These are phyloP conservation scores for Crithidia thermophila DNA, from an alignment of 208 protist species.

Conservation along the genomic window DNA sequence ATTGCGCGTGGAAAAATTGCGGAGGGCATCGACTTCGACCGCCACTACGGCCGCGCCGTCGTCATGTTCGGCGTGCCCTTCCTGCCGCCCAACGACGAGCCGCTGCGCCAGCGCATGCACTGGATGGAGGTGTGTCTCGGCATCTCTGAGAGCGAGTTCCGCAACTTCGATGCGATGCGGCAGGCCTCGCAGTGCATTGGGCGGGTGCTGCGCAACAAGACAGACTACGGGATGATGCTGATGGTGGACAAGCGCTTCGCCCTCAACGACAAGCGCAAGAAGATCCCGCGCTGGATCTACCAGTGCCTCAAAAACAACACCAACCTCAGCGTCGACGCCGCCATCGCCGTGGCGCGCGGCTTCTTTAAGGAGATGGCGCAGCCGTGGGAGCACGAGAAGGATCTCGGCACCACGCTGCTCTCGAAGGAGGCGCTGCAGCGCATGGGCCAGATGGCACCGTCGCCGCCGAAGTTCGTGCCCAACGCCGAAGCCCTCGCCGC, in stretches of 20 bases:
- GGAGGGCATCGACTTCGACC: conserved; percentile 99
- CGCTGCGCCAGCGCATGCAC: conserved; percentile 95
- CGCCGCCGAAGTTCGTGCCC: conserved; percentile 19
- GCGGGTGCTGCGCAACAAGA: conserved; percentile 98
- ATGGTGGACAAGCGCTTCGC: conserved; percentile 98
- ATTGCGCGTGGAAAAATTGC: conserved; percentile 98
- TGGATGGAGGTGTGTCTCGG: conserved; percentile 96
- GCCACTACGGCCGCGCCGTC: conserved; percentile 96
- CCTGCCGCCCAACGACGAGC: conserved; percentile 91
- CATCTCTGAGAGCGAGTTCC: conserved; percentile 97
- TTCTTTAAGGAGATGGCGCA: conserved; percentile 98
- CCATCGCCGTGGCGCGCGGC: conserved; percentile 82
- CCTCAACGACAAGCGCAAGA: conserved; percentile 94
- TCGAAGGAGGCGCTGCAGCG: conserved; percentile 47
- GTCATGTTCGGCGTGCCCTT: conserved; percentile 99
- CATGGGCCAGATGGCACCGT: conserved; percentile 44
- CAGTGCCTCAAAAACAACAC: conserved; percentile 91
- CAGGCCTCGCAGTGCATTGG: conserved; percentile 99
- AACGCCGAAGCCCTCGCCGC: conserved; percentile 1
- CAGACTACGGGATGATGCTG: conserved; percentile 99
- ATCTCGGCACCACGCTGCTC: conserved; percentile 87
- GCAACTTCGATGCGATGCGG: conserved; percentile 99
- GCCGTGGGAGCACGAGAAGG: conserved; percentile 87
- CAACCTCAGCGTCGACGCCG: conserved; percentile 90
- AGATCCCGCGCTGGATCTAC: conserved; percentile 93